Percentiles rank a stretch among this genome's conserved stretches.
phyloP scores from a whole-genome alignment of 2,329 filamentous ascomycete genomes.

The Neofusicoccum sp. region DNA sequence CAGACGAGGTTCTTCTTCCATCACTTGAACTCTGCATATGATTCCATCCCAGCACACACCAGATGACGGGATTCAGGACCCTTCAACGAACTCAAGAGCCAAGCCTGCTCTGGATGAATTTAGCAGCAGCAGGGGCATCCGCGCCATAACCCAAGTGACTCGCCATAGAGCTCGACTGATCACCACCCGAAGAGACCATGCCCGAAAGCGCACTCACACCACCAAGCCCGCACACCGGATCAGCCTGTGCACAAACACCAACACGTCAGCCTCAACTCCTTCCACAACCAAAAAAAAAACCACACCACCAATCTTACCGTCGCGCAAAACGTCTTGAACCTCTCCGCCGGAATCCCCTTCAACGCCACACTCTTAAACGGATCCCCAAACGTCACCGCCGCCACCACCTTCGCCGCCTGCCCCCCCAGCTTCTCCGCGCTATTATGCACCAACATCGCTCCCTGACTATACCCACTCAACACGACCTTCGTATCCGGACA shows the following conservation, averaged over 20 bases:
- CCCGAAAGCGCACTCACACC: background rate
- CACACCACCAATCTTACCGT: background rate
- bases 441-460: slow-evolving; percentile 33
- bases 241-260: background rate
- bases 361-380: slow-evolving; percentile 24
- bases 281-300: too few species aligned
- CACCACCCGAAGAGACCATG: slow-evolving; percentile 3
- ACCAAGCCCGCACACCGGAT: slow-evolving; percentile 9
- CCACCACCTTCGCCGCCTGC: slow-evolving; percentile 7
- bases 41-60: too few species aligned
- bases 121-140: background rate
- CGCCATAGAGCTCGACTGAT: slow-evolving; percentile 5
- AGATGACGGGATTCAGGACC: too few species aligned
- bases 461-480: slow-evolving; percentile 46
- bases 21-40: too few species aligned
- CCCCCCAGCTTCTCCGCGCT: background rate
- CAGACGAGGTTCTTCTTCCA: too few species aligned
- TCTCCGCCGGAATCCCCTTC: background rate
- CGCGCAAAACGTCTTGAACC: slow-evolving; percentile 15
- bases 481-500: slow-evolving; percentile 50
- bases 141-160: slow-evolving; percentile 12
- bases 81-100: too few species aligned
- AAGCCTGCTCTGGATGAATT: background rate
- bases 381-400: slow-evolving; percentile 38
- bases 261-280: background rate